These are phyloP conservation scores for Alternaria tenuissima DNA, from an alignment of 2,329 filamentous ascomycete species.

Conservation along the genomic window DNA sequence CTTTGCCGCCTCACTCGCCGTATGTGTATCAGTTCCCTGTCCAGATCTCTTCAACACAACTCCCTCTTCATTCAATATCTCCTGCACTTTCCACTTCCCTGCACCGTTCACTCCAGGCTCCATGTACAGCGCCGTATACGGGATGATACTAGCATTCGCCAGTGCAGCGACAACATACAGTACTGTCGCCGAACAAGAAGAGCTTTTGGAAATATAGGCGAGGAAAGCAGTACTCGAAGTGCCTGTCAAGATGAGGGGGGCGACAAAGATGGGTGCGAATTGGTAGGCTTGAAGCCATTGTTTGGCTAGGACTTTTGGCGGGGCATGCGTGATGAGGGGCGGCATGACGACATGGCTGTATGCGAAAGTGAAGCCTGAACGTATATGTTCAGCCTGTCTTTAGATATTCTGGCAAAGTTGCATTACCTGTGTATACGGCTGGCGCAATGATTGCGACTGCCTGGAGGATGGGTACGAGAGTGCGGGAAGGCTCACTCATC, in stretches of 20 bases:
- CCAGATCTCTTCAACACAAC: constrained; percentile 22
- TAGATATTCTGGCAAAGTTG: not conserved
- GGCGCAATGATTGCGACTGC: constrained; percentile 33
- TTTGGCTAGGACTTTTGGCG: constrained; percentile 46
- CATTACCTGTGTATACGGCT: constrained; percentile 35
- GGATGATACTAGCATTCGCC: constrained; percentile 42
- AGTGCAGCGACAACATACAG: constrained; percentile 39
- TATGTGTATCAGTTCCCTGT: constrained; percentile 23
- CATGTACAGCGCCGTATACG: constrained; percentile 51
- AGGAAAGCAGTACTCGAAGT: constrained; percentile 45
- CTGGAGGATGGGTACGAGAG: constrained; percentile 18
- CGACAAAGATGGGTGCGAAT: constrained; percentile 48
- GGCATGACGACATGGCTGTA: constrained; percentile 50
- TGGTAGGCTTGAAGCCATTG: constrained; percentile 53
- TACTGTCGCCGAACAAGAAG: constrained; percentile 6
- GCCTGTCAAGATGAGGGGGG: constrained; percentile 47
- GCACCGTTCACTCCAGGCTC: constrained; percentile 52
- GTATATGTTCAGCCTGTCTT: not conserved
- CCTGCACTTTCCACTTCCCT: constrained; percentile 51
- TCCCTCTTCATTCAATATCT: constrained; percentile 37
- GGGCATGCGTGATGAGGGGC: constrained; percentile 45
- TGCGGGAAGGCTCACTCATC: not conserved
- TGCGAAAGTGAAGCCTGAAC: constrained; percentile 38
- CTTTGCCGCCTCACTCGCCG: constrained; percentile 23
- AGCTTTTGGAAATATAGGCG: constrained; percentile 22